Percentiles rank a stretch among this genome's conserved stretches.
phyloP scores from a whole-genome alignment of 1,284 basidiomycete species.

The Trichosporon sp. region DNA sequence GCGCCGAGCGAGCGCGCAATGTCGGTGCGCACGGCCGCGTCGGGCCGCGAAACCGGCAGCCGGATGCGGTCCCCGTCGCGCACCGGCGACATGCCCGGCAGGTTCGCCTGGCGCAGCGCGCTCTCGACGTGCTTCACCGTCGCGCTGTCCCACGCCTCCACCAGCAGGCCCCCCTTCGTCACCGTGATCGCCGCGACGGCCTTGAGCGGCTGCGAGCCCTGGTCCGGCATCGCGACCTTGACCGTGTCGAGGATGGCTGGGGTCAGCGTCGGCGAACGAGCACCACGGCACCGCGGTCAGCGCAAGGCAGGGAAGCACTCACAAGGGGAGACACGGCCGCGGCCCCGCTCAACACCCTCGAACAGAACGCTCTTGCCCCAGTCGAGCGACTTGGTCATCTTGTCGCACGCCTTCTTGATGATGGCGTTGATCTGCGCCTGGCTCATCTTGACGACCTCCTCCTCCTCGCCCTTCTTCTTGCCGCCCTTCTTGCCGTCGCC shows the following conservation, averaged over 20 bases:
- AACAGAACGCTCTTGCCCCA: constrained; percentile 42
- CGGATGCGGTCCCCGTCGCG: constrained; percentile 32
- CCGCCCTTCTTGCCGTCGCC: constrained; percentile 15
- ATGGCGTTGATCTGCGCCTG: neutral
- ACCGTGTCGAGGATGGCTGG: constrained; percentile 46
- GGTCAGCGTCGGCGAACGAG: neutral
- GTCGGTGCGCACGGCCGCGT: constrained; percentile 36
- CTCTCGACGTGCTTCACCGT: constrained; percentile 43
- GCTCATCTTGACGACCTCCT: neutral
- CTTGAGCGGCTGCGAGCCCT: constrained; percentile 34
- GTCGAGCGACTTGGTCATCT: constrained; percentile 37
- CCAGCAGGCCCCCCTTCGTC: constrained; percentile 34
- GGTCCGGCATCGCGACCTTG: constrained; percentile 35
- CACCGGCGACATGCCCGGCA: constrained; percentile 46
- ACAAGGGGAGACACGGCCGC: constrained; percentile 46
- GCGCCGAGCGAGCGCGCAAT: constrained; percentile 35
- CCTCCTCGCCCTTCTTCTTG: constrained; percentile 24
- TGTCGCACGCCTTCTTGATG: neutral
- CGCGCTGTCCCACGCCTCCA: constrained; percentile 45
- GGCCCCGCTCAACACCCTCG: constrained; percentile 46
- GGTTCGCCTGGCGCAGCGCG: constrained; percentile 45
- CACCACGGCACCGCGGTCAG: too few species aligned
- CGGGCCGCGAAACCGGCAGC: constrained; percentile 44
- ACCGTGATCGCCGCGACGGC: constrained; percentile 44
- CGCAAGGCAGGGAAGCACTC: constrained; percentile 11